A percentile compares a stretch with the other conserved stretches of the same genome.
Conservation (phyloP, 139 green algal species). For the Chloropicon primus region DNA sequence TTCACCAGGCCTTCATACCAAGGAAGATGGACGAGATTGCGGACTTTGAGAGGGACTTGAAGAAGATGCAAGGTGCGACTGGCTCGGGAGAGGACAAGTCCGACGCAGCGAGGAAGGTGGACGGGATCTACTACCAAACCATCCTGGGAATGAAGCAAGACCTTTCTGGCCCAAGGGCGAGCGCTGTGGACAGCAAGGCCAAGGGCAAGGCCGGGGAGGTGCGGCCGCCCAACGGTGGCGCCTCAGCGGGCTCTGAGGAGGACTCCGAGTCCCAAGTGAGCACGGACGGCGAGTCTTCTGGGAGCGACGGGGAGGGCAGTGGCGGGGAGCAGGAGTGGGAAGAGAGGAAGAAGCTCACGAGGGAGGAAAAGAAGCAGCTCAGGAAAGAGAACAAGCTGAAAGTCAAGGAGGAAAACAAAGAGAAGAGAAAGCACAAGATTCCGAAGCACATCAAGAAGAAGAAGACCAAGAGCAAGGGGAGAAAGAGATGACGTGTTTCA, state of each 20-base stretch:
- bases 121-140: slow-evolving; percentile 91
- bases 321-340: slow-evolving; percentile 5
- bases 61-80: neutral
- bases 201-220: neutral
- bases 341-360: slow-evolving; percentile 43
- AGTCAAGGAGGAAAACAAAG: slow-evolving; percentile 76
- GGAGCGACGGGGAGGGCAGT: slow-evolving; percentile 3
- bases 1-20: slow-evolving; percentile 87
- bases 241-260: neutral
- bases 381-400: slow-evolving; percentile 27
- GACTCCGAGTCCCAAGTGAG: neutral
- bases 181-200: neutral
- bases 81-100: neutral
- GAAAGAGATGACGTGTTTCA: slow-evolving; percentile 6
- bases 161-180: slow-evolving; percentile 44
- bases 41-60: neutral
- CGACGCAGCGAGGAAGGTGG: slow-evolving; percentile 18
- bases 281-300: neutral
- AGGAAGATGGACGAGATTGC: slow-evolving; percentile 7
- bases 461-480: slow-evolving; percentile 34
- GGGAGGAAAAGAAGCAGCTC: neutral
- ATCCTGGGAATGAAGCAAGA: slow-evolving; percentile 59
- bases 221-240: neutral
- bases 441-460: slow-evolving; percentile 91
- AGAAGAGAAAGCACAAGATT: slow-evolving; percentile 78